Base-by-base conservation (phyloP, 164 flowering plant genomes). In the Magnolia kwangsiensis region DNA sequence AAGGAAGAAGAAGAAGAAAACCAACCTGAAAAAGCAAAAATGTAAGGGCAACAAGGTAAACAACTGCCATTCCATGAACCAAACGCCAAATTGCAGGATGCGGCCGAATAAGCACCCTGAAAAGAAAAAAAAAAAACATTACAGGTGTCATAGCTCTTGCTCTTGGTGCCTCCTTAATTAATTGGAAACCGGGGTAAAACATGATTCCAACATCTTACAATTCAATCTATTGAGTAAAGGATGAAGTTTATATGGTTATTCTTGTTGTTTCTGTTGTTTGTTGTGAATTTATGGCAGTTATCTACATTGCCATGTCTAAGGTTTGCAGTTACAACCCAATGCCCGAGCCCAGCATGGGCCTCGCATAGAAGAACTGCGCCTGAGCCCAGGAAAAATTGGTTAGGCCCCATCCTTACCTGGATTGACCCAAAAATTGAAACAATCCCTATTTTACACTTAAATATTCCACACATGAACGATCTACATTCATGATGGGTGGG, bases 11-110 rank as follows among this genome's bases (percentile, higher is more conserved):
- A 72, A 27, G 23, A 49, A 73, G 8, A 50, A 77, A 78, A 84
- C 84, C 31, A 72, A 92, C 99, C 99, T 96, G 99, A 76, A 96
- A 96, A 78, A 96, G 97, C 82, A 96, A 86, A 91, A 96, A 96
- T 65, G 99, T 96, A 67, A 96, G 90, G 37, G 93, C 85, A 64
- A 96, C 97, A 73, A 96, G 99, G 80, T 96, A 96, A 58, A 95
- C 71, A 78, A 96, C 96, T 77, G 99, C 98, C 93, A 93, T 83
- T 77, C 99, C 99, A 89, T 96, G 99, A 79, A 95, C 98, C 75
- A 96, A 79, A 64, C 99, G 98, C 99, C 99, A 96, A 69, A 96
- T 79, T 72, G 99, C 98, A 78, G 99, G 99, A 83, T 96, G 99
- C 72, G 99, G 99, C 78, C 99, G 84, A 76, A 92, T 95, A 50